Conservation (phyloP, 257 asterid species). For the Solanum appendiculatum region DNA sequence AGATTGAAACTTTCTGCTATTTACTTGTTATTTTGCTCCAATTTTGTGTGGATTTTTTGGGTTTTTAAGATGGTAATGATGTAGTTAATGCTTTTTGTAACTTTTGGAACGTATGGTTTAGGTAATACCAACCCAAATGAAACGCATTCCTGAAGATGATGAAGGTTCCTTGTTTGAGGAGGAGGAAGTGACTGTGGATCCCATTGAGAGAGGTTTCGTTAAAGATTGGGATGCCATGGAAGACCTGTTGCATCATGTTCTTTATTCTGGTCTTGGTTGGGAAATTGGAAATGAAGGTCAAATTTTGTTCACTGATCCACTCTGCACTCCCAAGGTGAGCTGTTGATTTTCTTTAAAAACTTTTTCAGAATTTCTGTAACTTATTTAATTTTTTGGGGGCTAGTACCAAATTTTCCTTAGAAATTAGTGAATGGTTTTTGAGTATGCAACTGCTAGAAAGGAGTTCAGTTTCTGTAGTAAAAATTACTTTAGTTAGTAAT, state of each 20-base stretch:
- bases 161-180: conserved; percentile 49
- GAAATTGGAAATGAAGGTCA: conserved; percentile 98
- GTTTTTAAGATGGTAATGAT: neutral
- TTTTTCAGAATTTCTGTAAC: neutral
- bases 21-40: neutral
- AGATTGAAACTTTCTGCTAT: neutral
- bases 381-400: neutral
- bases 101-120: conserved; percentile 8
- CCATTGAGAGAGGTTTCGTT: conserved; percentile 76
- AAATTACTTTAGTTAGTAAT: neutral
- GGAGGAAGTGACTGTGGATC: conserved; percentile 58
- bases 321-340: conserved; percentile 81
- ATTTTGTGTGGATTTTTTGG: neutral
- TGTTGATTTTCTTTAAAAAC: neutral
- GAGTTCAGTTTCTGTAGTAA: too few species aligned
- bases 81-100: neutral
- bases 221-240: conserved; percentile 97
- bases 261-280: conserved; percentile 86
- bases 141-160: conserved; percentile 59
- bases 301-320: conserved; percentile 88
- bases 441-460: too few species aligned
- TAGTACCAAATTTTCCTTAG: neutral
- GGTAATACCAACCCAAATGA: conserved; percentile 83
- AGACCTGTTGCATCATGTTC: conserved; percentile 70
- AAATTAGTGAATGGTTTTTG: neutral